Evolutionary conservation across 2,329 filamentous ascomycete species (phyloP).

Genomic region (Emydomyces testavorans): DNA sequence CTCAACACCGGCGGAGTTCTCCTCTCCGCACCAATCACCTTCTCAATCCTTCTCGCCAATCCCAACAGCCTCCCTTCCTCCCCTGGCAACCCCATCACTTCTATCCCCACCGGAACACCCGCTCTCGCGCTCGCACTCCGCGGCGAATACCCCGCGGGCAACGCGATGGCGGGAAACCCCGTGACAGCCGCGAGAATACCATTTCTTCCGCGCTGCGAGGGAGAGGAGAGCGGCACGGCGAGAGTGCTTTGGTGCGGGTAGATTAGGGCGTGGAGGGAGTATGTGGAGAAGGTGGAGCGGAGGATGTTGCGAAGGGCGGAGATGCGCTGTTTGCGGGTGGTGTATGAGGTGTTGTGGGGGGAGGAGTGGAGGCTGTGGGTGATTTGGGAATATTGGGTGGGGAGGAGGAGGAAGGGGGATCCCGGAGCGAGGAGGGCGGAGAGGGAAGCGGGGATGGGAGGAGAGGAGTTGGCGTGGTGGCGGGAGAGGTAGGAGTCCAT

Average conservation of each 20-base stretch:
- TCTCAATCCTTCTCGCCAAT: conserved; percentile 43
- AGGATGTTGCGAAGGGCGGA: conserved; percentile 42
- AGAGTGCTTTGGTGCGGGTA: conserved; percentile 56
- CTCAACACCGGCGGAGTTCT: conserved; percentile 29
- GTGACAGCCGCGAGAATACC: conserved; percentile 46
- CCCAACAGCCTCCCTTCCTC: conserved; percentile 44
- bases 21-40: conserved; percentile 35
- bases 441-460: conserved; percentile 46
- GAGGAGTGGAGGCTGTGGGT: conserved; percentile 42
- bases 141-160: conserved; percentile 22
- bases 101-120: conserved; percentile 54
- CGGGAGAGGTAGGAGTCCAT: conserved; percentile 47
- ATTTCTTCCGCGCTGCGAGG: conserved; percentile 49
- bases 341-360: conserved; percentile 42
- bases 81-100: conserved; percentile 49
- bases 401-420: conserved; percentile 47
- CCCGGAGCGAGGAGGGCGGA: conserved; percentile 39
- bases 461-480: conserved; percentile 12
- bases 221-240: conserved; percentile 46
- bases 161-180: conserved; percentile 41
- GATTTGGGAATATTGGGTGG: conserved; percentile 46
- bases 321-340: conserved; percentile 39
- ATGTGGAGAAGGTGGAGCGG: conserved; percentile 38
- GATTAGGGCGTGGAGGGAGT: conserved; percentile 47
- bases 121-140: conserved; percentile 32